Conservation (phyloP, 2,329 filamentous ascomycete species). For the Ceratocystis smalleyi region DNA sequence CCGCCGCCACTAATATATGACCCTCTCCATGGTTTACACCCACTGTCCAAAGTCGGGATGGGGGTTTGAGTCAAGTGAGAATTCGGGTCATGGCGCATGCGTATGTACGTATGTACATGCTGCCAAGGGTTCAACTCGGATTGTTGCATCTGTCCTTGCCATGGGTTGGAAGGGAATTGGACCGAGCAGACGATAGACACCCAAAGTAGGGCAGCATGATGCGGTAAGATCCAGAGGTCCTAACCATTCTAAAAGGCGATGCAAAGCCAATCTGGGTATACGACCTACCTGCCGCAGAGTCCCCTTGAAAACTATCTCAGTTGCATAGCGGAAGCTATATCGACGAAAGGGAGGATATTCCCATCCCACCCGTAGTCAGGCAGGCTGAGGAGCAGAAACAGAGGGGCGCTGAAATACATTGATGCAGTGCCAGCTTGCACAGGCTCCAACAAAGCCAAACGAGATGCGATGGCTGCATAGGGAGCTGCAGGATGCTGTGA, state of each 20-base stretch:
- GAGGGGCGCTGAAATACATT: not conserved
- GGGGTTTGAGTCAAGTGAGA: not conserved
- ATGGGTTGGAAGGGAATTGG: not conserved
- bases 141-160: not conserved
- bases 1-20: not conserved
- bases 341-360: not conserved
- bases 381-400: not conserved
- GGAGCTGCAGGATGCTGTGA: not conserved
- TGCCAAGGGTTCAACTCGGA: not conserved
- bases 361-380: not conserved
- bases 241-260: not conserved
- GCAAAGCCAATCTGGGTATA: not conserved
- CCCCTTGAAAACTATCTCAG: not conserved
- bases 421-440: constrained; percentile 1
- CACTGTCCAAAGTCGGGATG: not conserved
- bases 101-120: not conserved
- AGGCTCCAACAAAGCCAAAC: not conserved
- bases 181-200: not conserved
- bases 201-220: not conserved
- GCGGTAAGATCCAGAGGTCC: not conserved
- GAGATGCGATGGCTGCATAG: not conserved
- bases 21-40: not conserved
- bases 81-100: not conserved
- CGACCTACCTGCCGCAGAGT: not conserved
- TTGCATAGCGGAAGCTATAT: not conserved